Evolutionary conservation across 1,284 basidiomycete species (phyloP), one percentile per base, ranked within the genome.

Genomic region (Cryptococcus sp.): DNA sequence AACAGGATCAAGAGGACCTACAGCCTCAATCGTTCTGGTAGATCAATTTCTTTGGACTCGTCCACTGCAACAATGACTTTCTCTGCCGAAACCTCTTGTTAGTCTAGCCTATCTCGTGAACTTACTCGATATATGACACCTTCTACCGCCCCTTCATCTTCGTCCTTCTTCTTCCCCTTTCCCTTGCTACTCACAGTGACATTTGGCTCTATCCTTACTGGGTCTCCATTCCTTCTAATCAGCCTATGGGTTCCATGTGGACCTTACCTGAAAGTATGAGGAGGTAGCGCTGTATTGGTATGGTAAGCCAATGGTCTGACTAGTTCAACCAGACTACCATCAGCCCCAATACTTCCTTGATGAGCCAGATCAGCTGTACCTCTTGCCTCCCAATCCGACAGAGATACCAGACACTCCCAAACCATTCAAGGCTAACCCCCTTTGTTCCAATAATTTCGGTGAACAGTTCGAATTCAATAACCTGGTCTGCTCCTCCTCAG

Each of bases 311-410:
- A 76, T 0, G 91, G 88, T 54, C 90, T 78, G 67, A 91, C 87
- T 14, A 97, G 78, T 73, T 94, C 91, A 41, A 96, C 81, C 49
- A 96, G 76, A 50, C 89, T 92, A 60, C 4, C 62, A 11, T 52
- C 49, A 50, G 45, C 32, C 14, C 14, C 40, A 13, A 13, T 1
- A 25, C 21, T 13, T 24, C 31, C 21, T 50, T 32, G 22, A 11
- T 31, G 19, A 11, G n/a, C 22, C 28, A 21, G 11, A 23, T 24
- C 45, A 31, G 41, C 76, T 82, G 65, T 69, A 93, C 87, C 84
- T 91, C 78, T 93, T 94, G 22, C 90, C 91, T 24, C 91, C 92
- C 1, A 96, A 78, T 1, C 91, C 92, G 24, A 94, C 80, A 45
- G 81, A 83, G 22, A 91, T 79, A 19, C 79, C 80, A 1, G 81